Percentiles rank a stretch among this genome's conserved stretches.
These are phyloP conservation scores for Oidiodendron maius DNA, from an alignment of 495 filamentous ascomycete species.

Conservation along the genomic window DNA sequence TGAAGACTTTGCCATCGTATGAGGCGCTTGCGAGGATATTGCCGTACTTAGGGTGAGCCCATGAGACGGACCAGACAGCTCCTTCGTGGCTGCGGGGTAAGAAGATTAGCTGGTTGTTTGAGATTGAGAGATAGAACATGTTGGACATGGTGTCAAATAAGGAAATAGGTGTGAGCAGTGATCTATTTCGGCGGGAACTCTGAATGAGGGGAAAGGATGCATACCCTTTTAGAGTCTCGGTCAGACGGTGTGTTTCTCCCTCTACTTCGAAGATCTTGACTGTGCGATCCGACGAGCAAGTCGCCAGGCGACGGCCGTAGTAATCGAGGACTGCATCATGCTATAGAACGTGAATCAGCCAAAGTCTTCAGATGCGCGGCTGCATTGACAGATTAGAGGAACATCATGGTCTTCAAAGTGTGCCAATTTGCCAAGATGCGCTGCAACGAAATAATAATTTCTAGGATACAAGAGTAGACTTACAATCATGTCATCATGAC, in stretches of 20 bases:
- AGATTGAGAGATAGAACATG: not conserved
- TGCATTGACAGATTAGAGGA: not conserved
- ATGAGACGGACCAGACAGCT: constrained; percentile 93
- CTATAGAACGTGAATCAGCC: constrained; percentile 37
- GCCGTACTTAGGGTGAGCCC: constrained; percentile 98
- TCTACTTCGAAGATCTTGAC: constrained; percentile 99
- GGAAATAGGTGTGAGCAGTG: constrained; percentile 1
- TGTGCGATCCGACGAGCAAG: constrained; percentile 95
- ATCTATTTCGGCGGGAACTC: not conserved
- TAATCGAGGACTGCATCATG: constrained; percentile 98
- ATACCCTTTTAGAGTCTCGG: constrained; percentile 93
- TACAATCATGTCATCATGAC: constrained; percentile 99
- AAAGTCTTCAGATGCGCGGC: not conserved
- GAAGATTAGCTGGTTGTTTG: constrained; percentile 8
- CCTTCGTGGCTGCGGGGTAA: constrained; percentile 69
- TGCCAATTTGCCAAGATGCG: not conserved
- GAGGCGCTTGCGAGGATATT: constrained; percentile 91
- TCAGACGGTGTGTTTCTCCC: constrained; percentile 82
- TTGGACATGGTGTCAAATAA: not conserved
- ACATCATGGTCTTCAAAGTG: not conserved
- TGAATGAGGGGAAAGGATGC: constrained; percentile 12
- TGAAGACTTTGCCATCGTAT: constrained; percentile 96
- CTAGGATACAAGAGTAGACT: constrained; percentile 30
- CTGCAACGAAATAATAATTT: not conserved
- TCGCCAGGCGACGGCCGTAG: constrained; percentile 93